These are phyloP conservation scores for Bipolaris oryzae DNA, from an alignment of 2,329 filamentous ascomycete species.

Conservation along the genomic window DNA sequence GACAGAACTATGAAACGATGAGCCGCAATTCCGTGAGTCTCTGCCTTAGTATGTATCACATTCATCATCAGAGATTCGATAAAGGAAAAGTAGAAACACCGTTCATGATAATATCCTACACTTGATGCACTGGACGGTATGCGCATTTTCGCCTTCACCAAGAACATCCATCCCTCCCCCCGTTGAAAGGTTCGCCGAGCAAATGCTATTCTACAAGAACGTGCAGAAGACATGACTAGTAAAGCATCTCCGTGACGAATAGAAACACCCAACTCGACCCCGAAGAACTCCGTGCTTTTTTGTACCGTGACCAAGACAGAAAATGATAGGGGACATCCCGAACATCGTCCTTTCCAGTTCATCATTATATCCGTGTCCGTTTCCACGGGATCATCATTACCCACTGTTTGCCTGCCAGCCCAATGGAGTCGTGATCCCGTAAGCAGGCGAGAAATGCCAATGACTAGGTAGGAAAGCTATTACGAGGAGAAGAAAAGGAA, in stretches of 20 bases:
- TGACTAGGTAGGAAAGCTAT: constrained; percentile 24
- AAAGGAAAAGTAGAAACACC: constrained; percentile 13
- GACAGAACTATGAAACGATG: neutral
- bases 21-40: neutral
- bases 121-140: constrained; percentile 21
- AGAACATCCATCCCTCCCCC: constrained; percentile 7
- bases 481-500: constrained; percentile 23
- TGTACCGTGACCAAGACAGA: constrained; percentile 18
- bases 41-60: neutral
- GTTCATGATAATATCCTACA: constrained; percentile 31
- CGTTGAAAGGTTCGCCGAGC: constrained; percentile 22
- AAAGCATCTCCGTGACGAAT: constrained; percentile 16
- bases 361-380: constrained; percentile 6
- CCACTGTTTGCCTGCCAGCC: constrained; percentile 36
- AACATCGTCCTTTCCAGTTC: constrained; percentile 6
- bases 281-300: constrained; percentile 26
- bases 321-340: constrained; percentile 15
- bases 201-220: constrained; percentile 34
- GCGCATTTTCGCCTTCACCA: constrained; percentile 10
- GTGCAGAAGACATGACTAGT: constrained; percentile 22
- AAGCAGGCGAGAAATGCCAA: constrained; percentile 20
- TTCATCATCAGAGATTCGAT: neutral
- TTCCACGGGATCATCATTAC: constrained; percentile 21
- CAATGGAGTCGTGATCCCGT: constrained; percentile 27
- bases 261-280: constrained; percentile 20